These are phyloP conservation scores for Blastobotrys muscicola DNA, from an alignment of 805 yeast genomes.

Conservation along the genomic window DNA sequence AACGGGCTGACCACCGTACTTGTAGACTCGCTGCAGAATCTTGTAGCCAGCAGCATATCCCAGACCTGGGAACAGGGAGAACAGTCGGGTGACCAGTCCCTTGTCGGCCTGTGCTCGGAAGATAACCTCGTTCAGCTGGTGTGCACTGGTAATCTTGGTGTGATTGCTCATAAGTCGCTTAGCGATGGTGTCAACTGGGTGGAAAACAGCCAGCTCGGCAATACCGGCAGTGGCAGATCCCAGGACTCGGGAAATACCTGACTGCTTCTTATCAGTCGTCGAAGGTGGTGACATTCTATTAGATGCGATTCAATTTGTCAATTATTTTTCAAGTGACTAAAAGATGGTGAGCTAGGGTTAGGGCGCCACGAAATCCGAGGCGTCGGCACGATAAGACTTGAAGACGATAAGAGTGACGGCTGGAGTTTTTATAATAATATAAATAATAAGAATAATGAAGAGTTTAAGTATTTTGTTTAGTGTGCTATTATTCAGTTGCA, in stretches of 20 bases:
- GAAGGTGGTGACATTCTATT: conserved; percentile 20
- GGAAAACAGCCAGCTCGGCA: conserved; percentile 93
- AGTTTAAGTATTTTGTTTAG: no score
- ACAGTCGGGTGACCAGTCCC: conserved; percentile 57
- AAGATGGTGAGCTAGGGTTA: neutral
- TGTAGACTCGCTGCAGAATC: conserved; percentile 92
- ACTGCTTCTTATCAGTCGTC: conserved; percentile 58
- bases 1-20: conserved; percentile 98
- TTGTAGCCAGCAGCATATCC: conserved; percentile 98
- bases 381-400: no score
- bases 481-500: no score
- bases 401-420: no score
- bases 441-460: no score
- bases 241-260: conserved; percentile 79
- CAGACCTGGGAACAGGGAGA: conserved; percentile 91
- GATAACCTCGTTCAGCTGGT: conserved; percentile 75
- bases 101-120: conserved; percentile 74
- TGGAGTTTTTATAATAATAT: no score
- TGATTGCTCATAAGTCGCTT: conserved; percentile 89
- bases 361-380: neutral
- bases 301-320: neutral
- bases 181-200: conserved; percentile 94
- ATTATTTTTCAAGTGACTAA: neutral
- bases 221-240: conserved; percentile 99
- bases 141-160: conserved; percentile 55